Conservation (phyloP, 106 monocot genomes). For the Vanilla planifolia region DNA sequence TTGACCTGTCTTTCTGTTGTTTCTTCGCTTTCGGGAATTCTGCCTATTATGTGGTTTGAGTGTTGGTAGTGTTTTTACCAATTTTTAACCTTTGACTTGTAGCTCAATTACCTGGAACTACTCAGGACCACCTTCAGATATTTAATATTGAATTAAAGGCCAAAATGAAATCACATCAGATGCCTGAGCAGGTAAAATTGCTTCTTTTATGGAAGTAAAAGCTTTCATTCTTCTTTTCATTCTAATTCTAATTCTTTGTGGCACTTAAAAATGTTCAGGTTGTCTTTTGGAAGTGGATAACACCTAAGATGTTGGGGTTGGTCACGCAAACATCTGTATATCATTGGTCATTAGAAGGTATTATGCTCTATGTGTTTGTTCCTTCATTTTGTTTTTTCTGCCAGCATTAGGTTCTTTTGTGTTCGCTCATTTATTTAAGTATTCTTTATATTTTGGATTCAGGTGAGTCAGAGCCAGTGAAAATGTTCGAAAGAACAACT, state of each 20-base stretch:
- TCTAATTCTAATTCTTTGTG: background rate
- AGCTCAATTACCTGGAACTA: constrained; percentile 93
- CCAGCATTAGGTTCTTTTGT: background rate
- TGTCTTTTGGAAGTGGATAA: constrained; percentile 99
- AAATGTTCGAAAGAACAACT: constrained; percentile 93
- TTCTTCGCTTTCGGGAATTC: background rate
- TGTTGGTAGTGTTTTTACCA: background rate
- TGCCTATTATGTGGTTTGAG: background rate
- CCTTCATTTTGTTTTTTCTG: background rate
- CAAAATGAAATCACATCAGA: constrained; percentile 95
- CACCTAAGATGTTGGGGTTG: constrained; percentile 85
- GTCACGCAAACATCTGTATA: constrained; percentile 94
- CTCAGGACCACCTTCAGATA: constrained; percentile 93
- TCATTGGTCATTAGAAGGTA: constrained; percentile 97
- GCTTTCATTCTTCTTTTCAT: background rate
- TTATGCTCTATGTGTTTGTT: background rate
- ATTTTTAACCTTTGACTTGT: constrained; percentile 8
- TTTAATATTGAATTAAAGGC: constrained; percentile 90
- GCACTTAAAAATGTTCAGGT: constrained; percentile 32
- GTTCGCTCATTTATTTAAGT: background rate
- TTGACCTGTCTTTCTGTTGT: background rate
- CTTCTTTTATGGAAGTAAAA: background rate
- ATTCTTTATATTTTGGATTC: constrained; percentile 4
- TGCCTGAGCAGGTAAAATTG: constrained; percentile 86
- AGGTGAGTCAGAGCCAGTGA: constrained; percentile 87